These are phyloP conservation scores for Fusarium cicatricum DNA, from an alignment of 2,329 filamentous ascomycete species.

Conservation along the genomic window DNA sequence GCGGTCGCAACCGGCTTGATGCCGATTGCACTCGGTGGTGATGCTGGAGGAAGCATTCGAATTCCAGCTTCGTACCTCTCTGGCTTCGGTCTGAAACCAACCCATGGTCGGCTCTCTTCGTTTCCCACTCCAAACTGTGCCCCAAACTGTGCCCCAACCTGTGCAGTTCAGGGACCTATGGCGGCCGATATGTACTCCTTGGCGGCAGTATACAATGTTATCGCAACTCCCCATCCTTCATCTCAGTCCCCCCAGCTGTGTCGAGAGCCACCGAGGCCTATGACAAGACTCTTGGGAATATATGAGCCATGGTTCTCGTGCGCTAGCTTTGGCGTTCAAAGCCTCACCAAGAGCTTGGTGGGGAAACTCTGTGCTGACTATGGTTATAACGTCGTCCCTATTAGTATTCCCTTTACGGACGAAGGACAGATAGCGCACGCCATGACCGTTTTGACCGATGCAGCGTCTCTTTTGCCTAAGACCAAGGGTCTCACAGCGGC, in stretches of 20 bases:
- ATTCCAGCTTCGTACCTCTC: slow-evolving; percentile 77
- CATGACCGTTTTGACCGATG: slow-evolving; percentile 77
- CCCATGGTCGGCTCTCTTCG: slow-evolving; percentile 71
- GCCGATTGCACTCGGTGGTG: slow-evolving; percentile 74
- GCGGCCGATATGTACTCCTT: slow-evolving; percentile 72
- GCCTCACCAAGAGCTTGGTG: no score
- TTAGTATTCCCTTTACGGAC: slow-evolving; percentile 63
- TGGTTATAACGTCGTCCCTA: slow-evolving; percentile 57
- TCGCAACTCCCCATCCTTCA: slow-evolving; percentile 68
- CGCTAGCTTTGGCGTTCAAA: slow-evolving; percentile 52
- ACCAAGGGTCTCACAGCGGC: slow-evolving; percentile 59
- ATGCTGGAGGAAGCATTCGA: slow-evolving; percentile 77
- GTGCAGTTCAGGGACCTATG: slow-evolving; percentile 72
- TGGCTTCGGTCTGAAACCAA: slow-evolving; percentile 76
- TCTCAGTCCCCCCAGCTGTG: slow-evolving; percentile 60
- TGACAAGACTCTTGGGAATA: slow-evolving; percentile 66
- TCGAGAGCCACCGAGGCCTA: slow-evolving; percentile 32
- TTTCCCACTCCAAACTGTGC: slow-evolving; percentile 65
- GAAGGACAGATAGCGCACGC: slow-evolving; percentile 77
- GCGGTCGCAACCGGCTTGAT: slow-evolving; percentile 73
- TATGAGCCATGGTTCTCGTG: slow-evolving; percentile 67
- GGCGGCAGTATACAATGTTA: slow-evolving; percentile 69
- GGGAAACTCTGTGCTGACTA: slow-evolving; percentile 58
- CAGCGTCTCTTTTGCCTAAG: slow-evolving; percentile 55
- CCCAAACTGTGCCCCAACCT: slow-evolving; percentile 67